These are phyloP conservation scores for Colletotrichum ledebouriae DNA, from an alignment of 2,329 filamentous ascomycete genomes.

Conservation along the genomic window DNA sequence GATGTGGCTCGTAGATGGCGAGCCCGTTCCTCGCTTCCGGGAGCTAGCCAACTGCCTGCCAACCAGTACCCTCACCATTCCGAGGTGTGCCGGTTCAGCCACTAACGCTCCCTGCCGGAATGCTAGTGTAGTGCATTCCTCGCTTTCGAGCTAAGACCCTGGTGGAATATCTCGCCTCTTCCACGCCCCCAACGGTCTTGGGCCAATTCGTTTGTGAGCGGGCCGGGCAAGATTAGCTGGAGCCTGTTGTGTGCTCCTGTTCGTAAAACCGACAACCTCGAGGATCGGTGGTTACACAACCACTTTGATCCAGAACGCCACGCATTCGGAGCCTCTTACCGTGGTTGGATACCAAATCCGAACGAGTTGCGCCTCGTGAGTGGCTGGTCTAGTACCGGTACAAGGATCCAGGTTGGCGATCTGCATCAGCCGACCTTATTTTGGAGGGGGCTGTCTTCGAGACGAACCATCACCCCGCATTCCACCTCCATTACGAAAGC, in stretches of 20 bases:
- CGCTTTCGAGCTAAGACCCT: constrained; percentile 23
- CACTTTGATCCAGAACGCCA: constrained; percentile 29
- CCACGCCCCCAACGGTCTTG: constrained; percentile 23
- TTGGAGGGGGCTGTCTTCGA: constrained; percentile 13
- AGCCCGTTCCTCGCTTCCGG: constrained; percentile 8
- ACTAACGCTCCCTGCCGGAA: constrained; percentile 19
- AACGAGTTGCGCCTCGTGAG: constrained; percentile 25
- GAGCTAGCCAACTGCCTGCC: background rate
- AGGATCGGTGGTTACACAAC: constrained; percentile 14
- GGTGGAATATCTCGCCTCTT: constrained; percentile 31
- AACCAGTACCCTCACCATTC: background rate
- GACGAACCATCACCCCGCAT: constrained; percentile 27
- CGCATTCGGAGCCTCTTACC: constrained; percentile 29
- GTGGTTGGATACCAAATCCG: constrained; percentile 37
- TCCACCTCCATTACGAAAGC: constrained; percentile 11
- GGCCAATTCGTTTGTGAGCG: background rate
- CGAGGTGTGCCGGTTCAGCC: constrained; percentile 1
- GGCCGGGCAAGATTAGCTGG: no score
- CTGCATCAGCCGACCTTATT: constrained; percentile 37
- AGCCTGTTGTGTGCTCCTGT: no score
- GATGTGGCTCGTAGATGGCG: constrained; percentile 3
- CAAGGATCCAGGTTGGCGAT: constrained; percentile 36
- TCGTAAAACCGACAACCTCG: background rate
- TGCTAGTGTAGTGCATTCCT: constrained; percentile 3
- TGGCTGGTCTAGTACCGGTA: constrained; percentile 29